Percentiles rank a stretch among this genome's conserved stretches.
Evolutionary conservation across 2,329 filamentous ascomycete species (phyloP).

Genomic region (Fusarium lyarnte): DNA sequence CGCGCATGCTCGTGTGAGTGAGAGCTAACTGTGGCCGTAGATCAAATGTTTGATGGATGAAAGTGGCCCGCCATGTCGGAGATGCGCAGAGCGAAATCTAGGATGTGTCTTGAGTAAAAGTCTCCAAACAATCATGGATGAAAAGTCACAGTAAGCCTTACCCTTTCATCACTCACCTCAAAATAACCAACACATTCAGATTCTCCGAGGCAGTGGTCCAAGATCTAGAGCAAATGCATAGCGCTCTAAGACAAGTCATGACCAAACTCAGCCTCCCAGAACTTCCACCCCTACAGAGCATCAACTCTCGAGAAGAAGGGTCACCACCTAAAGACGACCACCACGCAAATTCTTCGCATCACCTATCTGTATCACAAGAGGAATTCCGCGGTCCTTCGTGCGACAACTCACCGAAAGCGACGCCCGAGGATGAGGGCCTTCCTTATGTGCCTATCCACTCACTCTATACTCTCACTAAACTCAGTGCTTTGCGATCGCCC

Average conservation of each 20-base stretch:
- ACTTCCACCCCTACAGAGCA: conserved; percentile 34
- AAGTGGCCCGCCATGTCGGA: conserved; percentile 50
- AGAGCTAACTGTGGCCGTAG: conserved; percentile 30
- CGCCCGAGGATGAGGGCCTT: conserved; percentile 48
- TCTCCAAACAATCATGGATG: conserved; percentile 54
- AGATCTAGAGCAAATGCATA: conserved; percentile 42
- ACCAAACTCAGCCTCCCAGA: conserved; percentile 41
- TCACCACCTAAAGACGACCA: conserved; percentile 39
- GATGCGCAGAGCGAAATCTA: conserved; percentile 50
- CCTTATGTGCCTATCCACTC: conserved; percentile 53
- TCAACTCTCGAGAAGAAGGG: conserved; percentile 37
- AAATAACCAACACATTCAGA: background rate
- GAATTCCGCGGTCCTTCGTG: conserved; percentile 41
- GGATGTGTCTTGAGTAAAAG: conserved; percentile 54
- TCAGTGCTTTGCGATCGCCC: conserved; percentile 49
- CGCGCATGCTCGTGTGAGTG: accelerated
- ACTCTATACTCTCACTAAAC: conserved; percentile 51
- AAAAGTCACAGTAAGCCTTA: conserved; percentile 48
- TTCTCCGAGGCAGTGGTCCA: conserved; percentile 36
- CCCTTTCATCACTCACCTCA: background rate
- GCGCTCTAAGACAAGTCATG: conserved; percentile 39
- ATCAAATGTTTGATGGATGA: conserved; percentile 56
- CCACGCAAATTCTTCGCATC: background rate
- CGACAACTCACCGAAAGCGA: conserved; percentile 44
- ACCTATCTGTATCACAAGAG: conserved; percentile 19